phyloP scores from a whole-genome alignment of 2,329 filamentous ascomycete species.

The Orbilia quercus region DNA sequence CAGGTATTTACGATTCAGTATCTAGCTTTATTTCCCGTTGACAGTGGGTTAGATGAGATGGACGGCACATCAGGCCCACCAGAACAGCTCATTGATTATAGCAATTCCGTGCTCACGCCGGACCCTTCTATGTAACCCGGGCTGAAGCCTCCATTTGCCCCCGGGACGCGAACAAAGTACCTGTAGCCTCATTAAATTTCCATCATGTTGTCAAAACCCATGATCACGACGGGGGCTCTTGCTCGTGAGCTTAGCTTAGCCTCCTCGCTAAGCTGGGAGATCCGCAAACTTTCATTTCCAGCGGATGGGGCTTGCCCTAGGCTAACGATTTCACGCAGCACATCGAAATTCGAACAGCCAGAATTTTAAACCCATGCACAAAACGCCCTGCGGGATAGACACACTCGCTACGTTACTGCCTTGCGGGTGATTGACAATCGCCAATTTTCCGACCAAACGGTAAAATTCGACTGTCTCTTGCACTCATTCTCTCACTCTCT shows the following conservation, averaged over 20 bases:
- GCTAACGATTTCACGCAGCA: slow-evolving; percentile 26
- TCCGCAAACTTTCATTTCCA: slow-evolving; percentile 50
- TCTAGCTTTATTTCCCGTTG: slow-evolving; percentile 19
- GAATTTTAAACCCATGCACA: too few species aligned
- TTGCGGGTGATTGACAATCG: slow-evolving; percentile 53
- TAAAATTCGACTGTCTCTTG: slow-evolving; percentile 49
- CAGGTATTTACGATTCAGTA: background rate
- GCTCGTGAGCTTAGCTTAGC: slow-evolving; percentile 18
- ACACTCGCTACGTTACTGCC: slow-evolving; percentile 52
- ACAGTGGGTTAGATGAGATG: slow-evolving; percentile 21
- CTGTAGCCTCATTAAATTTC: too few species aligned
- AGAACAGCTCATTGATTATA: slow-evolving; percentile 10
- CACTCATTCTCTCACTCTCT: too few species aligned
- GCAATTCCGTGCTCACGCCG: slow-evolving; percentile 26
- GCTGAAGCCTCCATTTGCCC: background rate
- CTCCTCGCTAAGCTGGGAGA: slow-evolving; percentile 52
- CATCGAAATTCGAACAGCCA: background rate
- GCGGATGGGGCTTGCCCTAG: slow-evolving; percentile 55
- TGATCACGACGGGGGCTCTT: slow-evolving; percentile 15
- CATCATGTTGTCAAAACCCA: slow-evolving; percentile 12
- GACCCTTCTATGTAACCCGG: slow-evolving; percentile 12
- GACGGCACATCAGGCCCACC: slow-evolving; percentile 56
- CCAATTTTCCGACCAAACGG: slow-evolving; percentile 51
- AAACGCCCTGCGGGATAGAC: slow-evolving; percentile 16
- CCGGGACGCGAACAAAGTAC: slow-evolving; percentile 9